Conservation (phyloP, 495 filamentous ascomycete species). For the Sporormia fimetaria region DNA sequence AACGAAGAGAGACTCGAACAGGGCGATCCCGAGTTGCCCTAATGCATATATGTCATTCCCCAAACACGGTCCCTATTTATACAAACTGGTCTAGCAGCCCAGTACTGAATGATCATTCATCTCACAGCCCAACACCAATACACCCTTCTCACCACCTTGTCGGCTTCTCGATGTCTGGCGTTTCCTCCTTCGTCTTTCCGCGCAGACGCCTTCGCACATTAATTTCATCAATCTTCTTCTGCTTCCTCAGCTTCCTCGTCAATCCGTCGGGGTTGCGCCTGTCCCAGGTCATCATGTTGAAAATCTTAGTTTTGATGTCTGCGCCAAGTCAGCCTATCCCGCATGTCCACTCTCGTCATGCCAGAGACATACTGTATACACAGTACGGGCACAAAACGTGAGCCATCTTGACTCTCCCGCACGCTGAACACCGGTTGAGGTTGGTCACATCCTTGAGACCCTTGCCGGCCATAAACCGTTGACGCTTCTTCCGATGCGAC, state of each 20-base stretch:
- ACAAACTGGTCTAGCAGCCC: too few species aligned
- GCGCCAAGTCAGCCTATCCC: not conserved
- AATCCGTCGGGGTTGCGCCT: not conserved
- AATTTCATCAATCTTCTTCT: conserved; percentile 3
- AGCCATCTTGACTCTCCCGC: conserved; percentile 74
- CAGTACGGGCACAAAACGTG: conserved; percentile 83
- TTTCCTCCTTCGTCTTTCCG: not conserved
- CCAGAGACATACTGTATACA: conserved; percentile 45
- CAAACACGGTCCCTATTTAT: too few species aligned
- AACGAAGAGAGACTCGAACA: too few species aligned
- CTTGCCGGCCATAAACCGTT: conserved; percentile 88
- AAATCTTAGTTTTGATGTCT: conserved; percentile 19
- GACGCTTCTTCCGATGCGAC: conserved; percentile 89
- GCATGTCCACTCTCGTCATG: not conserved
- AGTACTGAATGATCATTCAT: too few species aligned
- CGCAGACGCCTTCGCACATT: not conserved
- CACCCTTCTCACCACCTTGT: not conserved
- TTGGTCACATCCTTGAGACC: conserved; percentile 77
- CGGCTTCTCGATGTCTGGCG: not conserved
- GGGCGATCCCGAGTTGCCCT: too few species aligned
- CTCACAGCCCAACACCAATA: not conserved
- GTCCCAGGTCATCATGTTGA: not conserved
- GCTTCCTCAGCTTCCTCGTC: conserved; percentile 7
- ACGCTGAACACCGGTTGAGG: conserved; percentile 77
- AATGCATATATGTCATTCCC: too few species aligned